Evolutionary conservation across 2,329 filamentous ascomycete species (phyloP).

Genomic region (Arthrinium phaeospermum): DNA sequence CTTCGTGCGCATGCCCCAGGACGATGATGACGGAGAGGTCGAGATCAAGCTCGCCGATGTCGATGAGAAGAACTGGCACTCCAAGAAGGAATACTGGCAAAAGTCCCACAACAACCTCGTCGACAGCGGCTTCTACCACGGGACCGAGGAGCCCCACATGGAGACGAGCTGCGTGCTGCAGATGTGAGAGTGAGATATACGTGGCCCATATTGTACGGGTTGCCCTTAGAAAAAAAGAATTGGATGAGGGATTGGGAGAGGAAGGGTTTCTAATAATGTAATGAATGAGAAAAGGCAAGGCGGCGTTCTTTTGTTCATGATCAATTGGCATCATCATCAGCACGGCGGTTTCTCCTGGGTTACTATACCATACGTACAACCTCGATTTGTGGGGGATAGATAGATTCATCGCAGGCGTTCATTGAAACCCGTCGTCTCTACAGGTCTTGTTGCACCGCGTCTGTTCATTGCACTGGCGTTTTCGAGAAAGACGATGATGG

Average conservation of each 20-base stretch:
- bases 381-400: not conserved
- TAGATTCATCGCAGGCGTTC: not conserved
- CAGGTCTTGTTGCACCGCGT: not conserved
- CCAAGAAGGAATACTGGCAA: slow-evolving; percentile 74
- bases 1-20: slow-evolving; percentile 64
- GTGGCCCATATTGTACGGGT: not conserved
- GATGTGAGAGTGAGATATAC: not conserved
- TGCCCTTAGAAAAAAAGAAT: not conserved
- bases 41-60: slow-evolving; percentile 74
- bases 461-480: not conserved
- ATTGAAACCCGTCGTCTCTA: not conserved
- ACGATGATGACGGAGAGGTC: slow-evolving; percentile 39
- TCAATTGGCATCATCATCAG: not conserved
- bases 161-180: slow-evolving; percentile 38
- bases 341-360: not conserved
- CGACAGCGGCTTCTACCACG: slow-evolving; percentile 70
- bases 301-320: not conserved
- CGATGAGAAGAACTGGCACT: slow-evolving; percentile 73
- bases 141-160: slow-evolving; percentile 31
- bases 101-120: slow-evolving; percentile 67
- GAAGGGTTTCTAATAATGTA: not conserved
- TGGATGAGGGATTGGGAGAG: not conserved
- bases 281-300: not conserved
- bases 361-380: not conserved
- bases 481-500: not conserved